Base-by-base conservation (phyloP, 306 rosid species). In the Citrullus mucosospermus region DNA sequence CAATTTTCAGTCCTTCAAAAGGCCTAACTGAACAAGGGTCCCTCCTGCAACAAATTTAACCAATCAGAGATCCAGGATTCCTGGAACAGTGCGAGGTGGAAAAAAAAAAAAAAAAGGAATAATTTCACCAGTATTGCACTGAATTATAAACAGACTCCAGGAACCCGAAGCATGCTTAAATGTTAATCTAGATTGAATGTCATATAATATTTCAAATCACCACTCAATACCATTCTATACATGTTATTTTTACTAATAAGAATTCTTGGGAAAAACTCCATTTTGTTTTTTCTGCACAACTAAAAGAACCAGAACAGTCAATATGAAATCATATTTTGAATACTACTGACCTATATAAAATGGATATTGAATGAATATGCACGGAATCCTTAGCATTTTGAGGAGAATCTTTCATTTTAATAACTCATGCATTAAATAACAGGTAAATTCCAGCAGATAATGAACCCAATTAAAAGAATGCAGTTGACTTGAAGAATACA, bases 1-100 rank as follows among this genome's bases (percentile, higher is more conserved):
- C 89, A 85, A 95, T 82, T 81, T 87, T 91, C 36, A 95, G 92
- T 72, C 98, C 97, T 82, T 91, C 92, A 57, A 92, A 88, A 60
- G 99, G 97, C 82, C 82, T 87, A 48, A 81, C 81, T 70, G 90
- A 87, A 43, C 70, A 77, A 25, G 97, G 91, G 80, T 95, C 93
- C 91, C 87, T 91, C 88, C 98, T 95, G 91, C 77, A 82, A 84
- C 72, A 81, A 76, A 84, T 68, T 79, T 53, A 12, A 75, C 17
- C 48, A 55, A 78, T 78, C 62, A 81, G 51, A 59, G 69, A 71
- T 15, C 16, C 30, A 80, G 71, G 39, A 83, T 39, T 66, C 59
- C 61, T 51, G 43, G 11, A 67, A 36, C 22, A 36, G 59, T 46
- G 22, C 18, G 16, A 12, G 14, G 38, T 50, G 15, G 2, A 32